Evolutionary conservation across 495 filamentous ascomycete genomes (phyloP).

Genomic region (Bombardia bombarda): DNA sequence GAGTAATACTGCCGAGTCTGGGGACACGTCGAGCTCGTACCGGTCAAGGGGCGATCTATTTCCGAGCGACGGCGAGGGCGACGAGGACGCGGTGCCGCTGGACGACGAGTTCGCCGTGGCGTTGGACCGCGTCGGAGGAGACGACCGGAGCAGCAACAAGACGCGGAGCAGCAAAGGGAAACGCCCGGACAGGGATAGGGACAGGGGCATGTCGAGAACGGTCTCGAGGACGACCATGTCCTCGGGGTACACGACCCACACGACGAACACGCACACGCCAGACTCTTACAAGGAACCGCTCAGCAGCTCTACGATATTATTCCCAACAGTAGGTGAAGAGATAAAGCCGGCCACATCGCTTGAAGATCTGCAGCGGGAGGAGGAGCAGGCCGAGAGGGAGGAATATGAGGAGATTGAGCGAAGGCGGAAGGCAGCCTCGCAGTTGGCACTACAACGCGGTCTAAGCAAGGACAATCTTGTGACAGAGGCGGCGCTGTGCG

Average conservation of each 20-base stretch:
- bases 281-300: constrained; percentile 11
- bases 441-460: constrained; percentile 63
- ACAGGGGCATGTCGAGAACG: constrained; percentile 42
- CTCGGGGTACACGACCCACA: constrained; percentile 38
- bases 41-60: constrained; percentile 92
- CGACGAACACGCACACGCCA: constrained; percentile 15
- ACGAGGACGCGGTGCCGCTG: constrained; percentile 83
- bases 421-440: constrained; percentile 63
- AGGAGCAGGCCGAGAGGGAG: constrained; percentile 55
- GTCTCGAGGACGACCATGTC: constrained; percentile 40
- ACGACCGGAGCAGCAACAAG: constrained; percentile 66
- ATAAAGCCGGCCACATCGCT: constrained; percentile 42
- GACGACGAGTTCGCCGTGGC: constrained; percentile 88
- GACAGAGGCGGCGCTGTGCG: constrained; percentile 10
- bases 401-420: constrained; percentile 65
- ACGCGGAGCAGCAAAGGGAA: constrained; percentile 54
- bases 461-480: constrained; percentile 36
- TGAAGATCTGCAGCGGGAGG: constrained; percentile 67
- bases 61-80: constrained; percentile 82
- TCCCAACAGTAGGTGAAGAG: constrained; percentile 21
- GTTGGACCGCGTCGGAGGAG: constrained; percentile 57
- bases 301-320: constrained; percentile 16
- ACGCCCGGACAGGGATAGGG: constrained; percentile 44
- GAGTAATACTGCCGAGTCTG: constrained; percentile 75
- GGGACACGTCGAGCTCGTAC: constrained; percentile 76